Evolutionary conservation across 495 filamentous ascomycete species (phyloP).

Genomic region (Ramalina intermedia): DNA sequence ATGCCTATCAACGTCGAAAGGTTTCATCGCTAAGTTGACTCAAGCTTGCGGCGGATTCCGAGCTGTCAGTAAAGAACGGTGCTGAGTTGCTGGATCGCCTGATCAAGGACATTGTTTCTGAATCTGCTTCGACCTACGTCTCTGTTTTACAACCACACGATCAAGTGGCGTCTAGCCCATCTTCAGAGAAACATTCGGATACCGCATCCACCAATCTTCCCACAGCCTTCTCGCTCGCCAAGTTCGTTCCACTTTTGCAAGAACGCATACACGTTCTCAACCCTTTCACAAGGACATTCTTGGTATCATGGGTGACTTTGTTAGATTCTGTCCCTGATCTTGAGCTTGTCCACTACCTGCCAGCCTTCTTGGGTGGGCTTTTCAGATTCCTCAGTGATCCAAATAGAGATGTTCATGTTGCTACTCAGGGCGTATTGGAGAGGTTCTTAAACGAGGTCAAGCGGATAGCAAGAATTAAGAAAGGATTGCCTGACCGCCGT

Average conservation of each 20-base stretch:
- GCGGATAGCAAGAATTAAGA: constrained; percentile 81
- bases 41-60: constrained; percentile 87
- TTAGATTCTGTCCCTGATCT: constrained; percentile 95
- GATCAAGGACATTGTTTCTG: constrained; percentile 94
- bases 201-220: constrained; percentile 44
- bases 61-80: constrained; percentile 95
- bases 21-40: constrained; percentile 3
- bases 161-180: constrained; percentile 28
- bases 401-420: constrained; percentile 83
- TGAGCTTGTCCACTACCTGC: constrained; percentile 84
- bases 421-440: constrained; percentile 81
- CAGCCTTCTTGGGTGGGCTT: constrained; percentile 80
- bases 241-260: constrained; percentile 84
- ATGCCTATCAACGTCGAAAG: neutral
- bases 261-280: constrained; percentile 89
- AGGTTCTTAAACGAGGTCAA: constrained; percentile 90
- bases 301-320: constrained; percentile 91
- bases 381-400: constrained; percentile 85
- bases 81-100: constrained; percentile 92
- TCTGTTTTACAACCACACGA: constrained; percentile 57
- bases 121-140: constrained; percentile 90
- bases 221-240: constrained; percentile 81
- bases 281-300: constrained; percentile 84
- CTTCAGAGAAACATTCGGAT: constrained; percentile 34
- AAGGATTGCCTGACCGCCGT: constrained; percentile 75